Conservation (phyloP, 129 eudicot species). For the Solidago caesia region DNA sequence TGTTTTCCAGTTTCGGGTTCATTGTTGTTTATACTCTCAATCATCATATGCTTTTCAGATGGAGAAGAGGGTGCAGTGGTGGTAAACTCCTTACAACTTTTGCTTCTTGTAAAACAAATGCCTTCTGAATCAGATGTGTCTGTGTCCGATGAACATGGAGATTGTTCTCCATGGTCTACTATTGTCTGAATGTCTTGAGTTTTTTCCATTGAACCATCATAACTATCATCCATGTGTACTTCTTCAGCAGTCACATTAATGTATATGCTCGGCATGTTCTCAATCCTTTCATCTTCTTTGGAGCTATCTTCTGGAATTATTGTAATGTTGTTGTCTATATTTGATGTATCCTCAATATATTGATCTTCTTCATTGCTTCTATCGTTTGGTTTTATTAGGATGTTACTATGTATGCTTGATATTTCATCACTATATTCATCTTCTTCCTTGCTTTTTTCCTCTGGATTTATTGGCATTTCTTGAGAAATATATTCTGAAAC, state of each 20-base stretch:
- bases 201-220: no score
- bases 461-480: slow-evolving; percentile 31
- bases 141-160: slow-evolving; percentile 50
- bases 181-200: slow-evolving; percentile 1
- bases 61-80: slow-evolving; percentile 3
- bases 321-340: not conserved
- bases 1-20: slow-evolving; percentile 30
- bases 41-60: slow-evolving; percentile 28
- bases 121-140: slow-evolving; percentile 39
- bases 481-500: slow-evolving; percentile 34
- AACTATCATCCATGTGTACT: no score
- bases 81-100: slow-evolving; percentile 42
- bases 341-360: not conserved
- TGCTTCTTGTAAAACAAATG: slow-evolving; percentile 37
- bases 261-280: no score
- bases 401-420: slow-evolving; percentile 14
- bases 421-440: slow-evolving; percentile 49
- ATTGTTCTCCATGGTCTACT: slow-evolving; percentile 28
- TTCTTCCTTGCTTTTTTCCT: slow-evolving; percentile 50
- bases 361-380: slow-evolving; percentile 31
- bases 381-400: not conserved
- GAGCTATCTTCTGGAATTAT: no score
- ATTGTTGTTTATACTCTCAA: slow-evolving; percentile 14
- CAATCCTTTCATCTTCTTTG: no score
- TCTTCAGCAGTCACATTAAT: not conserved